phyloP scores from a whole-genome alignment of 805 yeast species.

The Ogataea glucozyma region DNA sequence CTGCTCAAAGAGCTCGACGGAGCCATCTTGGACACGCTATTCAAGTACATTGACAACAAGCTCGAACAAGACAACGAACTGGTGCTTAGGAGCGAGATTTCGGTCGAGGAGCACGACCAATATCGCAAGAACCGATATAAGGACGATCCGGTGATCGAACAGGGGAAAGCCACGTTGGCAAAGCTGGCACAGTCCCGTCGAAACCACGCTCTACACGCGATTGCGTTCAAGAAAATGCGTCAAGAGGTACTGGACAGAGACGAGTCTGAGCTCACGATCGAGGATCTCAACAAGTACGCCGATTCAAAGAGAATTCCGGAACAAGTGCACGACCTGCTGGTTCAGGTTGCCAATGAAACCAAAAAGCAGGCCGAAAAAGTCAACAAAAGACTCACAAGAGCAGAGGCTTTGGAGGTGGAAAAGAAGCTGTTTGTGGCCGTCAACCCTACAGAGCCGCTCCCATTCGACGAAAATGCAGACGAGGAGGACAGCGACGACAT shows the following conservation, averaged over 20 bases:
- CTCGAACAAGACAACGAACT: constrained; percentile 23
- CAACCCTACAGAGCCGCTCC: constrained; percentile 65
- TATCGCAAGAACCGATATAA: constrained; percentile 14
- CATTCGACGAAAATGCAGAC: constrained; percentile 38
- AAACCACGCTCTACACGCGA: constrained; percentile 11
- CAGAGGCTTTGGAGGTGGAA: constrained; percentile 30
- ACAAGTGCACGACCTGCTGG: constrained; percentile 26
- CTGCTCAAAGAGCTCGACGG: constrained; percentile 15
- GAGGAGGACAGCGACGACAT: constrained; percentile 55
- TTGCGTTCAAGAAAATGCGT: constrained; percentile 23
- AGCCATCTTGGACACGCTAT: constrained; percentile 15
- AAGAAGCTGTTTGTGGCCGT: constrained; percentile 49
- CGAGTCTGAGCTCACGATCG: constrained; percentile 26
- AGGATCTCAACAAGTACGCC: constrained; percentile 27
- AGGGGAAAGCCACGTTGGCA: constrained; percentile 13
- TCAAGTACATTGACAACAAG: constrained; percentile 19
- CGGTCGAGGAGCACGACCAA: constrained; percentile 17
- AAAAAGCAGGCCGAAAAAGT: constrained; percentile 9
- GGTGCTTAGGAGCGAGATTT: constrained; percentile 13
- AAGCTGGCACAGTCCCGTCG: constrained; percentile 10
- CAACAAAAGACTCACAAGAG: constrained; percentile 8
- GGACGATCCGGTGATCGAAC: constrained; percentile 16
- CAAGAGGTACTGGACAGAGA: constrained; percentile 24
- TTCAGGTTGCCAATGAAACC: constrained; percentile 1
- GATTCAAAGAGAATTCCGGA: constrained; percentile 14